Evolutionary conservation across 495 filamentous ascomycete genomes (phyloP).

Genomic region (Tuber microsphaerosporum): DNA sequence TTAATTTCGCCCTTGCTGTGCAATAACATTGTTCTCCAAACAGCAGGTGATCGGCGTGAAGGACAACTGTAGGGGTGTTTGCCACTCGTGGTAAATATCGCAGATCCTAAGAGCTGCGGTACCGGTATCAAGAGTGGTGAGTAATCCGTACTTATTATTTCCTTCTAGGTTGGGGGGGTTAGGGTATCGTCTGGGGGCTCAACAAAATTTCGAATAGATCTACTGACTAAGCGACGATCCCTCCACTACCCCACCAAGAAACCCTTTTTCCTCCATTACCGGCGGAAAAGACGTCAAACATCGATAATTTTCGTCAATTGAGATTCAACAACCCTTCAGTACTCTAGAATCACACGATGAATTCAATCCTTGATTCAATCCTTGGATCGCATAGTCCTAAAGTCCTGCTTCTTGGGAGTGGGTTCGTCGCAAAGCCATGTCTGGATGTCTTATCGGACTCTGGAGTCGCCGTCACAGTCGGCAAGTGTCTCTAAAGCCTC

Average conservation of each 20-base stretch:
- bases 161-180: no score
- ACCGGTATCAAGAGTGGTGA: no score
- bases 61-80: no score
- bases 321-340: neutral
- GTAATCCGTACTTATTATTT: no score
- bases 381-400: constrained; percentile 37
- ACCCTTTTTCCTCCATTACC: neutral
- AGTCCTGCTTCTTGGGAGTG: constrained; percentile 68
- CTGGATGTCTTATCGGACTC: constrained; percentile 68
- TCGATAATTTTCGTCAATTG: neutral
- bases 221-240: neutral
- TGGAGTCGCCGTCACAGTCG: constrained; percentile 73
- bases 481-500: constrained; percentile 48
- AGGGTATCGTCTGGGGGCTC: neutral
- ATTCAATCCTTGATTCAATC: neutral
- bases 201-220: neutral
- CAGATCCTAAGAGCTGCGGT: no score
- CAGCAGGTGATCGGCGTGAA: no score
- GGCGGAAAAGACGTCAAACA: neutral
- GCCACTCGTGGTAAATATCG: no score
- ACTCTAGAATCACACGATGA: neutral
- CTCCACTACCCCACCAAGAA: neutral
- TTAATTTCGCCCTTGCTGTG: neutral
- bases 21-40: no score
- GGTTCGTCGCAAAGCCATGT: constrained; percentile 76